Evolutionary conservation across 345 rosid genomes (phyloP).

Genomic region (Cardamine chenopodiifolia): DNA sequence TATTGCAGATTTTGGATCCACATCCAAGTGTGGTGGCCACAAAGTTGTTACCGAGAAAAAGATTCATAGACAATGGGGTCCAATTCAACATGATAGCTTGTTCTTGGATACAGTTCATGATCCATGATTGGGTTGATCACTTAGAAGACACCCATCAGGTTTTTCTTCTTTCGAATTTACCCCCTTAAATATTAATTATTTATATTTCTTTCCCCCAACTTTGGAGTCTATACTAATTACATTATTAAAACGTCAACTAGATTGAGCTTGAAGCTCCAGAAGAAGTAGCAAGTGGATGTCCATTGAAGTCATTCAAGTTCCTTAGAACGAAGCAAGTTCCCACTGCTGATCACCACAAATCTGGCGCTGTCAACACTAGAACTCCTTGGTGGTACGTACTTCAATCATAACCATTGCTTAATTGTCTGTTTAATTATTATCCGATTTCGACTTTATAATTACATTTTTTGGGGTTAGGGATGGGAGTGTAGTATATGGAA

Average conservation of each 20-base stretch:
- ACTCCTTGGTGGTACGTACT: constrained; percentile 78
- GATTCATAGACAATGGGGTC: constrained; percentile 58
- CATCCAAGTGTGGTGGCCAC: constrained; percentile 71
- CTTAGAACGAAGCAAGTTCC: constrained; percentile 55
- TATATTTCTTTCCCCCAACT: not conserved
- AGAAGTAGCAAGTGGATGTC: constrained; percentile 59
- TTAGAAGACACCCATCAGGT: constrained; percentile 77
- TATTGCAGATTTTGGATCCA: constrained; percentile 62
- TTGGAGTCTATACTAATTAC: not conserved
- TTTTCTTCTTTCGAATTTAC: not conserved
- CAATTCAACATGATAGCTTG: constrained; percentile 79
- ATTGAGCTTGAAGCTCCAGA: constrained; percentile 62
- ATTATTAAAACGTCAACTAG: constrained; percentile 37
- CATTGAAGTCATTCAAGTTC: constrained; percentile 67
- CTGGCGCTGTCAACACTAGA: constrained; percentile 63
- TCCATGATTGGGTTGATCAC: constrained; percentile 90
- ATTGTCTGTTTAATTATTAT: not conserved
- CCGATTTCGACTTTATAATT: not conserved
- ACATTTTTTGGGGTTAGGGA: constrained; percentile 50
- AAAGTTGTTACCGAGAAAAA: constrained; percentile 60
- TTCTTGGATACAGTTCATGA: constrained; percentile 87
- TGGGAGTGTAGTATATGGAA: constrained; percentile 82
- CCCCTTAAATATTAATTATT: not conserved
- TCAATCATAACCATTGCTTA: not conserved
- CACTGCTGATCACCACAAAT: constrained; percentile 45